Evolutionary conservation across 257 asterid species (phyloP).

Genomic region (Marsdenia floribunda): DNA sequence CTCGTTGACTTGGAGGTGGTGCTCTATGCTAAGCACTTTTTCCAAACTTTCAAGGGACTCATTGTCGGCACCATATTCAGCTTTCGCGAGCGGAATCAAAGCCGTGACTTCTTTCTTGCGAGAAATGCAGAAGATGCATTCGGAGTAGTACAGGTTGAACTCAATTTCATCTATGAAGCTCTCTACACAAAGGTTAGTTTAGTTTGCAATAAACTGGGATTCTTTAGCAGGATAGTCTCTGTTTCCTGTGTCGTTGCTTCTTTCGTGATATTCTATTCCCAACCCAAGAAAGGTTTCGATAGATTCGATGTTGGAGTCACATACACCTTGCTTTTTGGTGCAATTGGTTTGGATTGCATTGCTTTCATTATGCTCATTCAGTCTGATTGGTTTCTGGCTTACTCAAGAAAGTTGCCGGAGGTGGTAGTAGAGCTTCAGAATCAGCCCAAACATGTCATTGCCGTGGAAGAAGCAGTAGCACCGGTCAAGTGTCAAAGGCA

Average conservation of each 20-base stretch:
- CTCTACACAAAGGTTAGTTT: conserved; percentile 39
- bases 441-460: neutral
- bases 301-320: conserved; percentile 29
- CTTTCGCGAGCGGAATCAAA: conserved; percentile 32
- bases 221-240: conserved; percentile 14
- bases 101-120: conserved; percentile 30
- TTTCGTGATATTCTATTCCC: conserved; percentile 28
- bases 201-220: conserved; percentile 24
- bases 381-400: conserved; percentile 35
- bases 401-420: conserved; percentile 23
- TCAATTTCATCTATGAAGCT: conserved; percentile 49
- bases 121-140: conserved; percentile 39
- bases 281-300: conserved; percentile 14
- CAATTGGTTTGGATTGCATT: conserved; percentile 31
- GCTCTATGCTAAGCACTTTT: conserved; percentile 31
- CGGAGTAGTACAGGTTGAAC: conserved; percentile 40
- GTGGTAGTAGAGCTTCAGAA: neutral
- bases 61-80: conserved; percentile 47
- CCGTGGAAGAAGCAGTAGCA: neutral
- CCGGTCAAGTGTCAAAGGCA: neutral
- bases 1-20: conserved; percentile 19
- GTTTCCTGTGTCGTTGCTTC: conserved; percentile 19
- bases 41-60: conserved; percentile 46
- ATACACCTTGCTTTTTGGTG: conserved; percentile 45
- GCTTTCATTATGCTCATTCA: conserved; percentile 29